These are phyloP conservation scores for Coelastrella sp. DNA, from an alignment of 139 green algal species.

Conservation along the genomic window DNA sequence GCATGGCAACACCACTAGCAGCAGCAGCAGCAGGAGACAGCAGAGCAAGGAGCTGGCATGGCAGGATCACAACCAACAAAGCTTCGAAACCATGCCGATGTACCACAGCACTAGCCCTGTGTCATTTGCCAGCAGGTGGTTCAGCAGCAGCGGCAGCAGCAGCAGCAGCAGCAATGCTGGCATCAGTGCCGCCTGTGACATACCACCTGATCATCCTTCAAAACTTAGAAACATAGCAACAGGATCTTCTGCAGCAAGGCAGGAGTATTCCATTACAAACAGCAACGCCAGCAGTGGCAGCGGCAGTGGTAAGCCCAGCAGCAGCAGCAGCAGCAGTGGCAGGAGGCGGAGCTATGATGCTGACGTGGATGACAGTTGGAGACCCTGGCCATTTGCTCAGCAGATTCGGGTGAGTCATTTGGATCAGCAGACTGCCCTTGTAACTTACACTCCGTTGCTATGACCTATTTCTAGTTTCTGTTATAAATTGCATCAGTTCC, in stretches of 20 bases:
- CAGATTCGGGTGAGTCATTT: not conserved
- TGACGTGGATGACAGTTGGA: not conserved
- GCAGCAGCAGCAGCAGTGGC: constrained; percentile 6
- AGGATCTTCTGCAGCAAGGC: not conserved
- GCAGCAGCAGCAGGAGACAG: not conserved
- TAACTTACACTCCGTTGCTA: not conserved
- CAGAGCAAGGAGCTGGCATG: not conserved
- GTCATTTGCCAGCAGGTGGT: not conserved
- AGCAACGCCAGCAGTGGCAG: not conserved
- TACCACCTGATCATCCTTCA: not conserved
- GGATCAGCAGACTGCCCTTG: not conserved
- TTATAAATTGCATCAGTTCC: too few species aligned
- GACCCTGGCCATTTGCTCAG: not conserved
- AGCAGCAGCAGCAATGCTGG: not conserved
- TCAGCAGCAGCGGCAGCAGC: not conserved
- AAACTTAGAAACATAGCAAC: not conserved
- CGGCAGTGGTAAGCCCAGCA: not conserved
- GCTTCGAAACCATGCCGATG: not conserved
- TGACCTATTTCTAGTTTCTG: not conserved
- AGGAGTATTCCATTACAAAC: not conserved
- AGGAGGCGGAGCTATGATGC: not conserved
- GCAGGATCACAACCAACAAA: not conserved
- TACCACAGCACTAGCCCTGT: not conserved
- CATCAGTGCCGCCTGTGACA: not conserved
- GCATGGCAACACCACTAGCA: not conserved